phyloP scores from a whole-genome alignment of 2,329 filamentous ascomycete genomes.

The Tolypocladium guangdongense region DNA sequence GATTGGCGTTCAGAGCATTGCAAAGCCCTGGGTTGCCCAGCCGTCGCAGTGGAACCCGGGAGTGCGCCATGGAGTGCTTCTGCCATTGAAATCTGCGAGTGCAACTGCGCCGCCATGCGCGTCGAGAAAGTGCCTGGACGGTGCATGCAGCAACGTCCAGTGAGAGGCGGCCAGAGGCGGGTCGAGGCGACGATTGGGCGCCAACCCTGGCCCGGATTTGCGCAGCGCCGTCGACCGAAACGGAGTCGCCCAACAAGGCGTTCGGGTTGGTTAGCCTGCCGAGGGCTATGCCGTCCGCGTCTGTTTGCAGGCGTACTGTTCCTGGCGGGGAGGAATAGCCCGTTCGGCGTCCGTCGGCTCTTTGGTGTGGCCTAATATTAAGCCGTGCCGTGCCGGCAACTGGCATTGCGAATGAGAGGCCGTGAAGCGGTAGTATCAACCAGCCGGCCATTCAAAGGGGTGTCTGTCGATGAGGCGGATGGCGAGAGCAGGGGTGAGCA shows the following conservation, averaged over 20 bases:
- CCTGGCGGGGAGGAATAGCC: neutral
- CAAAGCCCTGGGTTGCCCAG: neutral
- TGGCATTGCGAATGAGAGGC: neutral
- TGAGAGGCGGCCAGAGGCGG: constrained; percentile 12
- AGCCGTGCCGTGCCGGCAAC: neutral
- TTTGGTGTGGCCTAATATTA: neutral
- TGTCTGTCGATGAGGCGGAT: neutral
- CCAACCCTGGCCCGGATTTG: constrained; percentile 10
- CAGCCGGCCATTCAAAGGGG: neutral
- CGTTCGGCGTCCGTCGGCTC: neutral
- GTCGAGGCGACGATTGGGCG: constrained; percentile 24
- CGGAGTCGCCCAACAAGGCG: neutral
- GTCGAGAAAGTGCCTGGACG: constrained; percentile 18
- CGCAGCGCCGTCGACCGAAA: neutral
- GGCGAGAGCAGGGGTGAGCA: neutral
- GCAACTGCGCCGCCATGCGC: constrained; percentile 32
- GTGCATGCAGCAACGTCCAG: constrained; percentile 22
- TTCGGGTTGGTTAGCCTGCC: neutral
- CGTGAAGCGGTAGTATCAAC: neutral
- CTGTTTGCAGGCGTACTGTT: neutral
- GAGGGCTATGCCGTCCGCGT: neutral
- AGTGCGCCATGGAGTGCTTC: constrained; percentile 3
- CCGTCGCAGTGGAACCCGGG: constrained; percentile 3
- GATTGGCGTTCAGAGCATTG: neutral
- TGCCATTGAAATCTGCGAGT: constrained; percentile 7